Base-by-base conservation (phyloP, 1,284 basidiomycete genomes). In the Ceratorhiza oryzae-sativae region DNA sequence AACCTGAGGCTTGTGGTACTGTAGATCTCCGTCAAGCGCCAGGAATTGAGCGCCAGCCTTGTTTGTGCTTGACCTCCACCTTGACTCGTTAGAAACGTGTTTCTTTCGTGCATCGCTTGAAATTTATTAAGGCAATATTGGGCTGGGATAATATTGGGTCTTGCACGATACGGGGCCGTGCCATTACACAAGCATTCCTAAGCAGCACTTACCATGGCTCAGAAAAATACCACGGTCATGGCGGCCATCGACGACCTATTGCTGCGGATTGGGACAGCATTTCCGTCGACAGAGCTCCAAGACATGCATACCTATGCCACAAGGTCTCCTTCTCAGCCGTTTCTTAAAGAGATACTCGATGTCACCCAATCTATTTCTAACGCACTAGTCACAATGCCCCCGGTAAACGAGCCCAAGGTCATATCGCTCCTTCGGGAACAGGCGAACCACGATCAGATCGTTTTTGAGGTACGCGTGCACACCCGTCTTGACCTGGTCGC, bases 241-340 rank as follows among this genome's bases (percentile, higher is more conserved):
- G 49, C 49, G 12, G 63, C 63, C 20, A 25, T 67, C 20, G 63
- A 67, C 30, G 51, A 67, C 6, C 49, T 67, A 15, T 27, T 67
- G 51, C 49, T 67, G 18, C 49, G 63, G 3, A 51, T 45, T 25
- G 39, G 34, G n/a, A 51, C 63, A 4, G 63, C 63, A 23, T 45
- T 67, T 20, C 63, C 63, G n/a, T 67, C 63, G 8, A 36, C 39
- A 10, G 63, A 67, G n/a, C 63, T 51, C 30, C 63, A 67, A 18
- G 63, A 67, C 36, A 67, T 67, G 63, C 63, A 67, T 32, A 41
- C 51, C 12, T 67, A 67, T 23, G 63, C 63, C 1, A 67, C 63
- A 41, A 67, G 45, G 36, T 32, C 63, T 6, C 63, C 63, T 18
- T 67, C 63, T 27, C 63, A 67, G 25, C 49, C 48, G 23, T 67